Evolutionary conservation across 2,329 filamentous ascomycete genomes (phyloP).

Genomic region (Fusarium temperatum): DNA sequence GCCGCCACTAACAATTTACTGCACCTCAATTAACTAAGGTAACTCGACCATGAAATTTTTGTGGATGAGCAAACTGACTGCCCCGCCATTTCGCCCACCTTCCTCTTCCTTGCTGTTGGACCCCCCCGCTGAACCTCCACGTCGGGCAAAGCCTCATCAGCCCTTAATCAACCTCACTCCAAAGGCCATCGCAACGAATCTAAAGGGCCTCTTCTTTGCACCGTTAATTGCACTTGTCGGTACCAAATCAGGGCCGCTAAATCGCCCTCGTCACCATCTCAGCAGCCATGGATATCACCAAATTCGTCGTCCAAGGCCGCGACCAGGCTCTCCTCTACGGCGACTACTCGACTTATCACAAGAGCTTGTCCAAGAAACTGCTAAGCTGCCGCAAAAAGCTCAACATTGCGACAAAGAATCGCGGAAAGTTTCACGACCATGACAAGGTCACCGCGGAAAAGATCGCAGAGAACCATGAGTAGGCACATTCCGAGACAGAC

Average conservation of each 20-base stretch:
- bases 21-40: constrained; percentile 2
- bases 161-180: constrained; percentile 23
- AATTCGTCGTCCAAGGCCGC: constrained; percentile 79
- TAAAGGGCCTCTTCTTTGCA: neutral
- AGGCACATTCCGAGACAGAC: constrained; percentile 46
- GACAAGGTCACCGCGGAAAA: constrained; percentile 76
- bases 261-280: neutral
- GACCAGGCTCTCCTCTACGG: constrained; percentile 87
- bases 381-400: constrained; percentile 87
- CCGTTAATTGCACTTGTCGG: neutral
- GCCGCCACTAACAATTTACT: constrained; percentile 32
- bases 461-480: constrained; percentile 80
- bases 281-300: constrained; percentile 84
- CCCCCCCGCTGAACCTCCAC: constrained; percentile 43
- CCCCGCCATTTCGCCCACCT: constrained; percentile 38
- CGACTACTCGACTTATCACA: constrained; percentile 87
- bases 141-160: constrained; percentile 37
- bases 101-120: neutral
- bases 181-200: constrained; percentile 8
- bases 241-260: neutral
- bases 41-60: constrained; percentile 17
- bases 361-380: constrained; percentile 80
- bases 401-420: constrained; percentile 82
- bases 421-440: constrained; percentile 83
- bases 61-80: constrained; percentile 23